Evolutionary conservation across 108 stramenopile species (phyloP).

Genomic region (Heterococcus sp.): DNA sequence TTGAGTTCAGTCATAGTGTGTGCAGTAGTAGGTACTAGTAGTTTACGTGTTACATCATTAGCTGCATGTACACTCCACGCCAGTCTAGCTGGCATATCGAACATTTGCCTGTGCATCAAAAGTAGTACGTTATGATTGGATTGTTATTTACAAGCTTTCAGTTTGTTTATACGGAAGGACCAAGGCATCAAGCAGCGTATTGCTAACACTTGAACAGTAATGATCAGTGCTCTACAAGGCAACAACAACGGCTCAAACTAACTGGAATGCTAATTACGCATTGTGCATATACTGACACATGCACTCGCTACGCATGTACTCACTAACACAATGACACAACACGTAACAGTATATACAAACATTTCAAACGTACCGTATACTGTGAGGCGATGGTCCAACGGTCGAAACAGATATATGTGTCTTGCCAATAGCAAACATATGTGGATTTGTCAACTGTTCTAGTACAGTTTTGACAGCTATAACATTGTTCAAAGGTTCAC

Average conservation of each 20-base stretch:
- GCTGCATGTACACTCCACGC: slow-evolving; percentile 43
- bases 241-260: background rate
- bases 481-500: slow-evolving; percentile 32
- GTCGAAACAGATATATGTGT: slow-evolving; percentile 28
- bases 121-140: background rate
- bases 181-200: no score
- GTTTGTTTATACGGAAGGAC: background rate
- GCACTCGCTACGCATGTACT: background rate
- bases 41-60: slow-evolving; percentile 20
- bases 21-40: slow-evolving; percentile 30
- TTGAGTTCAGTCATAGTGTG: slow-evolving; percentile 31
- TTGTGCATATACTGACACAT: background rate
- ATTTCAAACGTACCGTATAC: background rate
- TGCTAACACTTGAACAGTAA: background rate
- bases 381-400: slow-evolving; percentile 30
- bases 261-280: background rate
- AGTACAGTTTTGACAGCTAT: slow-evolving; percentile 10
- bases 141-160: background rate
- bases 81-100: slow-evolving; percentile 23
- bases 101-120: slow-evolving; percentile 6
- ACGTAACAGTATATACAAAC: background rate
- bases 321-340: background rate
- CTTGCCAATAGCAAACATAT: slow-evolving; percentile 23
- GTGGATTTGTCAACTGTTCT: slow-evolving; percentile 5
- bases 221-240: background rate